Evolutionary conservation across 2,329 filamentous ascomycete species (phyloP).

Genomic region (Arthrobotrys entomopaga): DNA sequence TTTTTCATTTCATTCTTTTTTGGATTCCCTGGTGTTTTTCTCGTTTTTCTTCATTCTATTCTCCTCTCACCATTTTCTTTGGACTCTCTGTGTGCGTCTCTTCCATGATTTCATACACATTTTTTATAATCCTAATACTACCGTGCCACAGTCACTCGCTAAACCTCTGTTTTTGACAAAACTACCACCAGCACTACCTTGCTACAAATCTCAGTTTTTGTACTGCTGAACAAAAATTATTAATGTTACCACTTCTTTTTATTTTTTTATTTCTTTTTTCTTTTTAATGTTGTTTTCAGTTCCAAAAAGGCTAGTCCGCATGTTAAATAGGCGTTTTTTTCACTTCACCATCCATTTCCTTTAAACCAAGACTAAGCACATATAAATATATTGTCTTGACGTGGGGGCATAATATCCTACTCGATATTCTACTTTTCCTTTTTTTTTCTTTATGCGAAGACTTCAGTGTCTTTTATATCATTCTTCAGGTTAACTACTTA

Average conservation of each 20-base stretch:
- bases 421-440: constrained; percentile 7
- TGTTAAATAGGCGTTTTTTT: constrained; percentile 50
- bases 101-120: constrained; percentile 24
- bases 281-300: constrained; percentile 26
- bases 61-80: constrained; percentile 2
- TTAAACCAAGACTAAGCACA: too few relatives aligned
- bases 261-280: background rate
- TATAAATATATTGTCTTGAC: too few relatives aligned
- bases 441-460: constrained; percentile 13
- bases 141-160: background rate
- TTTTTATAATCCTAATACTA: constrained; percentile 30
- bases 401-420: background rate
- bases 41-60: background rate
- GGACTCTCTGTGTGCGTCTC: constrained; percentile 8
- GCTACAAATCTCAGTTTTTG: background rate
- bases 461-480: background rate
- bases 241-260: background rate
- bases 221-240: background rate
- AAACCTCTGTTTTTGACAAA: constrained; percentile 9
- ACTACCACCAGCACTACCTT: constrained; percentile 7
- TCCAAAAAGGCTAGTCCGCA: constrained; percentile 29
- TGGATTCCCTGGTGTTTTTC: constrained; percentile 1
- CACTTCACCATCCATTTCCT: background rate
- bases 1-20: constrained; percentile 4
- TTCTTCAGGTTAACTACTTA: too few relatives aligned